phyloP scores from a whole-genome alignment of 1,284 basidiomycete genomes.

The Tylopilus sp. region DNA sequence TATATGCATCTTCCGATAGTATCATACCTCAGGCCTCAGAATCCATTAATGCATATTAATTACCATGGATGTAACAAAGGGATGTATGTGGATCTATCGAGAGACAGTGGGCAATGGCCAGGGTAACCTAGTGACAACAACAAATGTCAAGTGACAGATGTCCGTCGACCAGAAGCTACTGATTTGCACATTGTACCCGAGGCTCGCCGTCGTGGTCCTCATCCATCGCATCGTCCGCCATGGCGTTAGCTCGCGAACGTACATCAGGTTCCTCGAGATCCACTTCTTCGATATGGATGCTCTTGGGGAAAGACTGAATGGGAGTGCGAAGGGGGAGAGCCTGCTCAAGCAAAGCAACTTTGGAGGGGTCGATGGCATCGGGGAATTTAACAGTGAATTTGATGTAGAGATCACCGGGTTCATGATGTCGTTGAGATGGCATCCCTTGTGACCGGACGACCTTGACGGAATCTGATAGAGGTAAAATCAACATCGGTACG shows the following conservation, averaged over 20 bases:
- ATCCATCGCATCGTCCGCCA: conserved; percentile 72
- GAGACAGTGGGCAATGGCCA: conserved; percentile 15
- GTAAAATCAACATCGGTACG: conserved; percentile 9
- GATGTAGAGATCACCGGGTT: conserved; percentile 91
- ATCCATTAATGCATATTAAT: conserved; percentile 27
- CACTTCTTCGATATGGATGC: conserved; percentile 79
- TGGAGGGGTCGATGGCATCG: conserved; percentile 65
- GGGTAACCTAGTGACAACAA: conserved; percentile 21
- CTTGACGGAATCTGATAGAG: conserved; percentile 71
- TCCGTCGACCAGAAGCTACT: conserved; percentile 42
- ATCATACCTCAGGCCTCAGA: neutral
- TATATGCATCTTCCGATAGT: neutral
- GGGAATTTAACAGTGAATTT: conserved; percentile 90
- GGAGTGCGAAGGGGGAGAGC: conserved; percentile 80
- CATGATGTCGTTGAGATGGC: conserved; percentile 97
- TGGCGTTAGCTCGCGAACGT: conserved; percentile 57
- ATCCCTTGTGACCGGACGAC: conserved; percentile 94
- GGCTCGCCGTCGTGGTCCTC: conserved; percentile 75
- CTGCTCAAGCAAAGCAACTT: conserved; percentile 75
- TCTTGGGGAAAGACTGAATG: conserved; percentile 66
- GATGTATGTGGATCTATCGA: conserved; percentile 27
- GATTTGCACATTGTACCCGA: conserved; percentile 79
- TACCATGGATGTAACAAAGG: conserved; percentile 16
- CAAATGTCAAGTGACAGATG: conserved; percentile 16
- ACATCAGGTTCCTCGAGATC: conserved; percentile 79